Evolutionary conservation across 164 flowering plant genomes (phyloP).

Genomic region (Saururus chinensis): DNA sequence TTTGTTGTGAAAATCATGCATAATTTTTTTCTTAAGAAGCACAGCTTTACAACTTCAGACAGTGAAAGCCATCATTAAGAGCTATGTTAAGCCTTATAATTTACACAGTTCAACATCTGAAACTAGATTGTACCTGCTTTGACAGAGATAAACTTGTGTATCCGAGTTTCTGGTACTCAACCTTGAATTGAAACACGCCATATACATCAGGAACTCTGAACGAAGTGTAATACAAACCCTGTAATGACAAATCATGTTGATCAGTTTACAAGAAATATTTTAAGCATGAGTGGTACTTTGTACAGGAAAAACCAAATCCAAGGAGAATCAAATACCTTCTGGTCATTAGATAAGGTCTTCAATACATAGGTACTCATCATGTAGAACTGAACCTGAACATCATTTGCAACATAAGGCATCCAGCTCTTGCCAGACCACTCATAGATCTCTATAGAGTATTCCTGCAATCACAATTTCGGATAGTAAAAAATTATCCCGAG

Average conservation of each 20-base stretch:
- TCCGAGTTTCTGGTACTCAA: constrained; percentile 89
- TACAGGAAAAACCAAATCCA: not conserved
- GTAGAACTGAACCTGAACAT: constrained; percentile 94
- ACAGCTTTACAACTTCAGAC: not conserved
- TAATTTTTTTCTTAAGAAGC: no score
- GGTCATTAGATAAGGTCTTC: constrained; percentile 67
- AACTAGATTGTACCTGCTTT: constrained; percentile 74
- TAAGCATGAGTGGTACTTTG: not conserved
- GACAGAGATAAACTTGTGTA: constrained; percentile 74
- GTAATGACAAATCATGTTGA: constrained; percentile 13
- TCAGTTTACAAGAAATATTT: not conserved
- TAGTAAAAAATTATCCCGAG: no score
- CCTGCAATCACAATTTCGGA: constrained; percentile 28
- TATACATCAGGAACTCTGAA: constrained; percentile 98
- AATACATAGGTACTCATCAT: constrained; percentile 99
- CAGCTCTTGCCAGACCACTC: constrained; percentile 95
- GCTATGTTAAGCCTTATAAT: not conserved
- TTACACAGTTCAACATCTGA: not conserved
- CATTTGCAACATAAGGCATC: constrained; percentile 86
- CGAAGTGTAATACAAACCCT: constrained; percentile 70
- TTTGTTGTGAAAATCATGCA: not conserved
- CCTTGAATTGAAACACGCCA: constrained; percentile 98
- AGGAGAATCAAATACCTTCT: constrained; percentile 42
- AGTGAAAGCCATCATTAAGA: not conserved
- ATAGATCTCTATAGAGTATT: constrained; percentile 78